Conservation (phyloP, 805 yeast species). For the Barnettozyma pratensis region DNA sequence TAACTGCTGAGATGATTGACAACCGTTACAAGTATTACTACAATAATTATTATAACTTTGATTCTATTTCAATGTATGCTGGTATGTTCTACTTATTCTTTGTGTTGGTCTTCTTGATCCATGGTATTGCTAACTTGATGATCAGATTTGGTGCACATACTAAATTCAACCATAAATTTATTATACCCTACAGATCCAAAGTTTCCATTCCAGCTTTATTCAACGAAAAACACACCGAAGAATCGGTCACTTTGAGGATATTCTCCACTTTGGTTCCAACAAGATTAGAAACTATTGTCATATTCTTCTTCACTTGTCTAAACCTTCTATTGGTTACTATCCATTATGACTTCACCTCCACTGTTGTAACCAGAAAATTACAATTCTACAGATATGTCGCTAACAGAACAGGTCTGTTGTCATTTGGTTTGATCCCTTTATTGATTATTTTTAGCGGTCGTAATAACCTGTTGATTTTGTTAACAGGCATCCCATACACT, state of each 20-base stretch:
- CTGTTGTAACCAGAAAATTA: background rate
- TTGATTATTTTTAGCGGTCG: conserved; percentile 63
- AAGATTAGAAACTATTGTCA: conserved; percentile 25
- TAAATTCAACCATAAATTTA: conserved; percentile 8
- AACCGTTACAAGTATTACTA: conserved; percentile 4
- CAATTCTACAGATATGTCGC: conserved; percentile 9
- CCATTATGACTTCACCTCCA: conserved; percentile 7
- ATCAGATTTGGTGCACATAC: conserved; percentile 19
- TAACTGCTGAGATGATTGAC: background rate
- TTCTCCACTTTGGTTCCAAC: conserved; percentile 20
- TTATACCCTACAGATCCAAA: conserved; percentile 17
- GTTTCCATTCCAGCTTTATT: conserved; percentile 21
- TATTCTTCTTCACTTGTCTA: conserved; percentile 28
- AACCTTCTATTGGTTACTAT: conserved; percentile 13
- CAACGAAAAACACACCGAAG: conserved; percentile 13
- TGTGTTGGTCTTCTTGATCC: conserved; percentile 33
- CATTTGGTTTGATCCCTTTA: conserved; percentile 43
- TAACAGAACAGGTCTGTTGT: conserved; percentile 21
- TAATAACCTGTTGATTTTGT: conserved; percentile 54
- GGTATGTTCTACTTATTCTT: conserved; percentile 35
- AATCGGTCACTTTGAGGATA: background rate
- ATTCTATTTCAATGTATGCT: conserved; percentile 18
- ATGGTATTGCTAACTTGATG: conserved; percentile 29
- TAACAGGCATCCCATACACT: conserved; percentile 61
- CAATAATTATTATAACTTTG: conserved; percentile 15